Percentiles rank a stretch among this genome's conserved stretches.
phyloP scores from a whole-genome alignment of 192 early-diverging fungal species.

The Backusella parvicylindrica region DNA sequence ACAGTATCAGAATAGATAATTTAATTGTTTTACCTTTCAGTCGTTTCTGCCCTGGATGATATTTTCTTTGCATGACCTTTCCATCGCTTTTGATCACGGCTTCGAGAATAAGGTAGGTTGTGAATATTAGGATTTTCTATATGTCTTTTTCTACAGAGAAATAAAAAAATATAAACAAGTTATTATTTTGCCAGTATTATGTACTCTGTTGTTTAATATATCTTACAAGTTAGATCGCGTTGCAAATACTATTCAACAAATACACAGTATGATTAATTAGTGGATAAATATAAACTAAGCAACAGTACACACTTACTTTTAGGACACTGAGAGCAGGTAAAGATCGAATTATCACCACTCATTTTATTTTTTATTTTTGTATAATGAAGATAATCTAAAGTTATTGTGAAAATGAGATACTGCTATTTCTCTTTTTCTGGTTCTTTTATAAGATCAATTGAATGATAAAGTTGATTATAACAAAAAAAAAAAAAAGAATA shows the following conservation, averaged over 20 bases:
- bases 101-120: constrained; percentile 43
- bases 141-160: constrained; percentile 32
- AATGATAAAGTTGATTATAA: not conserved
- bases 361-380: not conserved
- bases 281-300: not conserved
- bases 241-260: constrained; percentile 18
- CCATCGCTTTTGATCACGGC: constrained; percentile 47
- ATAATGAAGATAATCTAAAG: not conserved
- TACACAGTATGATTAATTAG: not conserved
- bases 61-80: constrained; percentile 45
- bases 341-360: not conserved
- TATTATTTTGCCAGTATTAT: not conserved
- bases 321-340: constrained; percentile 17
- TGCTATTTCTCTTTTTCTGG: not conserved
- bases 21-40: constrained; percentile 16
- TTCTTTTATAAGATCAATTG: not conserved
- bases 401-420: not conserved
- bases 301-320: constrained; percentile 11
- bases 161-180: not conserved
- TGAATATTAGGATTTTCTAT: constrained; percentile 46
- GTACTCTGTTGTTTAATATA: not conserved
- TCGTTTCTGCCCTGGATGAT: constrained; percentile 39
- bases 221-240: constrained; percentile 28
- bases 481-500: not conserved
- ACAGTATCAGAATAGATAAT: not conserved